These are phyloP conservation scores for Colletotrichum neosansevieriae DNA, from an alignment of 2,329 filamentous ascomycete species.

Conservation along the genomic window DNA sequence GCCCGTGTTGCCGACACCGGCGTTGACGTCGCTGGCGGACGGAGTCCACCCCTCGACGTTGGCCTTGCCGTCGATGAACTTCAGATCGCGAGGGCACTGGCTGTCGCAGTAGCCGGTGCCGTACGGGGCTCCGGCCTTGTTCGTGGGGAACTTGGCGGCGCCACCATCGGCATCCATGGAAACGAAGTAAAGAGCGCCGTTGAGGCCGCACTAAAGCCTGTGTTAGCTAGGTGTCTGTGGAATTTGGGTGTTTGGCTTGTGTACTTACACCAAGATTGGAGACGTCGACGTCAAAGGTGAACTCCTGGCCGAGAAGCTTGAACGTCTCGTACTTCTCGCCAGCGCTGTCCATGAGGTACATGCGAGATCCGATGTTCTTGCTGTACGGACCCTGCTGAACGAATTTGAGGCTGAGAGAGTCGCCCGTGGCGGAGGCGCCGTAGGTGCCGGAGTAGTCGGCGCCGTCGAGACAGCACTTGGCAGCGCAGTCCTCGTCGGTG, in stretches of 20 bases:
- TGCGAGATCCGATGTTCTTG: slow-evolving; percentile 65
- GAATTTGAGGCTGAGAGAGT: slow-evolving; percentile 66
- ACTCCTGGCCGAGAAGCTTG: slow-evolving; percentile 68
- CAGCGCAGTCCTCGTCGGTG: slow-evolving; percentile 57
- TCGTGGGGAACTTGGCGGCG: slow-evolving; percentile 60
- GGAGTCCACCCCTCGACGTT: slow-evolving; percentile 64
- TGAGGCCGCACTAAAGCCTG: slow-evolving; percentile 71
- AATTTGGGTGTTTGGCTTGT: neutral
- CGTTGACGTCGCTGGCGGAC: slow-evolving; percentile 65
- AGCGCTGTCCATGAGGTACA: slow-evolving; percentile 73
- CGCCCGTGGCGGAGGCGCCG: slow-evolving; percentile 64
- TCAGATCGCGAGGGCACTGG: slow-evolving; percentile 66
- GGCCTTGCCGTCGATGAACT: slow-evolving; percentile 69
- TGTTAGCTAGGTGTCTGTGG: neutral
- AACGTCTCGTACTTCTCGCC: slow-evolving; percentile 65
- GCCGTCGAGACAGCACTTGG: slow-evolving; percentile 65
- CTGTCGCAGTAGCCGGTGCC: slow-evolving; percentile 68
- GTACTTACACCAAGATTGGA: slow-evolving; percentile 61
- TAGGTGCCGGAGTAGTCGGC: slow-evolving; percentile 65
- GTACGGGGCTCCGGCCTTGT: slow-evolving; percentile 67
- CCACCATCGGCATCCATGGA: slow-evolving; percentile 72
- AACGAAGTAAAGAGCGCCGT: slow-evolving; percentile 77
- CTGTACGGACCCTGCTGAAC: slow-evolving; percentile 64
- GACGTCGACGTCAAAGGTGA: slow-evolving; percentile 79
- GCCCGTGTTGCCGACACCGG: slow-evolving; percentile 63